Evolutionary conservation across 148 eudicot species (phyloP), one percentile per base, ranked within the genome.

Genomic region (Polygonum maritimum): DNA sequence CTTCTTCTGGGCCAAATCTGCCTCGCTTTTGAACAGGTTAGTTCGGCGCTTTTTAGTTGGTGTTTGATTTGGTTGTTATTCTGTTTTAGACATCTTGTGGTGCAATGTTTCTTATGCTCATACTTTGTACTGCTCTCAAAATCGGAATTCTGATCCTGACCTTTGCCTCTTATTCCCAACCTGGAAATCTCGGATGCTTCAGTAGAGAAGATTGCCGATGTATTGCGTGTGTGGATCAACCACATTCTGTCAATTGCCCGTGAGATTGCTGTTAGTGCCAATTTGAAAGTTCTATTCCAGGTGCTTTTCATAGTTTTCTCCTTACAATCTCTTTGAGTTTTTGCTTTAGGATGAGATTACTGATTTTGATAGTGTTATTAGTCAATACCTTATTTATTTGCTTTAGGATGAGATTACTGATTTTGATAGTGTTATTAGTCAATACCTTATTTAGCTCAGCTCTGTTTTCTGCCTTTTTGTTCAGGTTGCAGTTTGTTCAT

Each of bases 1-100:
- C 79, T 95, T 94, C 83, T 85, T 90, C 74, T 95, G 98, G 98
- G 97, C 91, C 22, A 95, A 95, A 87, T 89, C 97, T 33, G 98
- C 98, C 75, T 81, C 94, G 44, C 88, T 92, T 77, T 96, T 95
- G 58, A 92, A 90, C 75, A 89, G 98, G 98, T 94, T 77, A 40
- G 54, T 78, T 49, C 19, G 16, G 33, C 13, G 38, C 36, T n/a
- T 21, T 8, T 11, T 35, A 22, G 69, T 70, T 39, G 21, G 47
- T 70, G 19, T 18, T 39, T 44, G 21, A 15, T 15, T 39, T 39
- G 73, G n/a, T n/a, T n/a, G 39, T 39, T 33, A n/a, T 52, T 62
- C 35, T 12, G 16, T 36, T 74, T 38, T 52, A 21, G 15, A 11
- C 10, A 26, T 26, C 31, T 60, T 5, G 11, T 60, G 11, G 26